Conservation (phyloP, 495 filamentous ascomycete species). For the Cercophora newfieldiana region DNA sequence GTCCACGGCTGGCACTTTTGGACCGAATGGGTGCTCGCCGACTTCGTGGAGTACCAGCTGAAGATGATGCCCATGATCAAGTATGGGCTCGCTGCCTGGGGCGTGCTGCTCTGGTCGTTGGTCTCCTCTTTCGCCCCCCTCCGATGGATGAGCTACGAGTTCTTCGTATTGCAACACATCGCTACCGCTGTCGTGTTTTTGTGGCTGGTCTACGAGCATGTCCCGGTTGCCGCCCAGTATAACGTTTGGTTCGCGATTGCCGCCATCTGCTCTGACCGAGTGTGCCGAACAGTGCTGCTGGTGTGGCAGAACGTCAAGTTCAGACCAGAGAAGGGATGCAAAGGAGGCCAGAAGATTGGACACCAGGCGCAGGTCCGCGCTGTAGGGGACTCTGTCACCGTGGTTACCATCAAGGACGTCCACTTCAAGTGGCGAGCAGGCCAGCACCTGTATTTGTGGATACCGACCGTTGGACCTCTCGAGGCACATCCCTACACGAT, state of each 20-base stretch:
- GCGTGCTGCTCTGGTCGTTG: conserved; percentile 68
- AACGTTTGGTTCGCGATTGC: conserved; percentile 75
- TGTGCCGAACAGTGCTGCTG: conserved; percentile 50
- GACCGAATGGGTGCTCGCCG: conserved; percentile 62
- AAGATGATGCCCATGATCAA: conserved; percentile 62
- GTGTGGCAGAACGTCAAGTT: conserved; percentile 65
- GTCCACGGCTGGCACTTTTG: conserved; percentile 77
- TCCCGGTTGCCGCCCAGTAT: conserved; percentile 54
- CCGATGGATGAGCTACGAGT: conserved; percentile 68
- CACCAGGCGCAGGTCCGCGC: conserved; percentile 64
- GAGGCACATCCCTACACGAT: conserved; percentile 87
- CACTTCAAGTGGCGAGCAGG: conserved; percentile 73
- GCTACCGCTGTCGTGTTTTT: conserved; percentile 66
- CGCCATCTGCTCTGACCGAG: conserved; percentile 68
- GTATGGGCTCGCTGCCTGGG: conserved; percentile 74
- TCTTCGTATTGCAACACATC: conserved; percentile 82
- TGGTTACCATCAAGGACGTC: conserved; percentile 67
- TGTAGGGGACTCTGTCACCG: conserved; percentile 62
- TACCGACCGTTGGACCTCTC: conserved; percentile 64
- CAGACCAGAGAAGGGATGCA: conserved; percentile 37
- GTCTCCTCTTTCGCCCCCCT: conserved; percentile 68
- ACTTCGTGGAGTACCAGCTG: conserved; percentile 64
- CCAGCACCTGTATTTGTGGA: conserved; percentile 76
- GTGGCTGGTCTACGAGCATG: conserved; percentile 65
- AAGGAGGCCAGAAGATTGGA: conserved; percentile 45